Percentiles rank a stretch among this genome's conserved stretches.
Evolutionary conservation across 805 yeast genomes (phyloP).

Genomic region (Candida ulmi): DNA sequence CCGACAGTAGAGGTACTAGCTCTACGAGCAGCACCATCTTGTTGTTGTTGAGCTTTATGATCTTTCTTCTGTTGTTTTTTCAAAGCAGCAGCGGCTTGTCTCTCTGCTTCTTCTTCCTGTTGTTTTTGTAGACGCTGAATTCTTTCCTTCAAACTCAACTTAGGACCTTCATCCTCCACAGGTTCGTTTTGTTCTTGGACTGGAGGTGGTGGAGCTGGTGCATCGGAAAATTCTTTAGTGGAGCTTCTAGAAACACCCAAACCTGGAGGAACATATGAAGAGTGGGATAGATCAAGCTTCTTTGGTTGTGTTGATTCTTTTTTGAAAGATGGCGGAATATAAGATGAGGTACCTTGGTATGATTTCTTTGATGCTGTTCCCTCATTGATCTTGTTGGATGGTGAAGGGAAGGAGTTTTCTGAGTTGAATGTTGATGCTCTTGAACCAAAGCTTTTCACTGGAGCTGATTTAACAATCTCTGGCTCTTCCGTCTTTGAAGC

Average conservation of each 20-base stretch:
- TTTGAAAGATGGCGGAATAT: slow-evolving; percentile 22
- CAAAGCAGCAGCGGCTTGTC: slow-evolving; percentile 56
- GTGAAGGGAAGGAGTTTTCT: slow-evolving; percentile 8
- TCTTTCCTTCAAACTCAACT: slow-evolving; percentile 79
- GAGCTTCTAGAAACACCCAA: slow-evolving; percentile 10
- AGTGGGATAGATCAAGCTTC: slow-evolving; percentile 14
- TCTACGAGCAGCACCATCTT: too few relatives aligned
- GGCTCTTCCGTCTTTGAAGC: slow-evolving; percentile 7
- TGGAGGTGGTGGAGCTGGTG: slow-evolving; percentile 10
- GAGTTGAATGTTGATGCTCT: slow-evolving; percentile 11
- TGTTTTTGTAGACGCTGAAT: slow-evolving; percentile 78
- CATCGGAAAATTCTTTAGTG: slow-evolving; percentile 4
- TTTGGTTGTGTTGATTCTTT: background rate
- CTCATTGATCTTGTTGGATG: slow-evolving; percentile 9
- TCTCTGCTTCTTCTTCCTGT: slow-evolving; percentile 74
- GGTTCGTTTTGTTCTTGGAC: slow-evolving; percentile 26
- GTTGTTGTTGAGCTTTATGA: slow-evolving; percentile 26
- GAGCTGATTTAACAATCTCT: slow-evolving; percentile 1
- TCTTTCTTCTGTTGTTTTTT: slow-evolving; percentile 48
- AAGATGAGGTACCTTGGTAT: slow-evolving; percentile 23
- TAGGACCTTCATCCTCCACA: slow-evolving; percentile 60
- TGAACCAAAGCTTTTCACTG: slow-evolving; percentile 4
- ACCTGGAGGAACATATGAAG: slow-evolving; percentile 23
- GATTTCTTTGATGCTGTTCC: slow-evolving; percentile 9
- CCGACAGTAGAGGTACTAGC: too few relatives aligned